Evolutionary conservation across 768 basidiomycete species (phyloP), one percentile per base, ranked within the genome.

Genomic region (Exsudoporus frostii): DNA sequence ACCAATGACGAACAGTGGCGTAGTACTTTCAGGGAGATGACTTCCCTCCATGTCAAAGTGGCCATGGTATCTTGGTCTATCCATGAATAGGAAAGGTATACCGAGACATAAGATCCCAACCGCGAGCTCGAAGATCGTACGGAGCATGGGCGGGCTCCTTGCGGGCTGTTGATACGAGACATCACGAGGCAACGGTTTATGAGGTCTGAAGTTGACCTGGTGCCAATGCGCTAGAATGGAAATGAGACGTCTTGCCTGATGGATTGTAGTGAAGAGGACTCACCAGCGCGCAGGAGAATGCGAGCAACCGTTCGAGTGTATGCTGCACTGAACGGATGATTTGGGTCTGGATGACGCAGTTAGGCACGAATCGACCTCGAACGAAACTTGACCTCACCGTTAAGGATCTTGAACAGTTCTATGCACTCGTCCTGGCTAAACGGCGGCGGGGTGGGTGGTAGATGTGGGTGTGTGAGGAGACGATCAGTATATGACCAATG

Each of bases 401-500:
- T 69, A 29, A 92, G 74, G 14, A 92, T 70, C 15, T 70, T 74
- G 65, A 83, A 80, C 38, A 92, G 75, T 57, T 90, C 87, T 47
- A 86, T 82, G 59, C 88, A 92, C 66, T 92, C 90, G 15, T 83
- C 83, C 53, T 85, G 85, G 7, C 76, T 77, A 66, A 92, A 92
- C 0, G 90, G 88, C 1, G 88, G 79, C 2, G 82, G 77, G 15
- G 79, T 67, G 1, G 78, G 73, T 37, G 49, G 40, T 3, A 53
- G 45, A 24, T 75, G 75, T 11, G 82, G 73, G 14, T 84, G 77
- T 1, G 86, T 84, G 9, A 91, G 76, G 11, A 91, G 69, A 41
- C 84, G 86, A 62, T 91, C 90, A 3, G 90, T 86, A 70, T 86
- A 90, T 9, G 86, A 82, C 90, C 91, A 92, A 22, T 81, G 87